phyloP scores from a whole-genome alignment of 768 basidiomycete genomes.

The Nidularia pulvinata region DNA sequence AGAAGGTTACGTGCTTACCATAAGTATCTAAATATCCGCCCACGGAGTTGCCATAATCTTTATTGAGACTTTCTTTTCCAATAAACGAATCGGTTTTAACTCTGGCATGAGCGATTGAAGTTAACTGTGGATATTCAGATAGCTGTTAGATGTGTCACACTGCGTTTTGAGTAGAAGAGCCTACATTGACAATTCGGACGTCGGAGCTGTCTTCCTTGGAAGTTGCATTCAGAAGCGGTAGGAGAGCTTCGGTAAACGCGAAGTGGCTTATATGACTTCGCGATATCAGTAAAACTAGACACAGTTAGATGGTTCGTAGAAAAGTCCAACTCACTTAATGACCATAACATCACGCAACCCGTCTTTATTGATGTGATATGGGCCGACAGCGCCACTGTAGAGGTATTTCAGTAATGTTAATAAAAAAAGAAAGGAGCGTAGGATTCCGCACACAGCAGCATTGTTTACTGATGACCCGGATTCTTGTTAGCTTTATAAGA shows the following conservation, averaged over 20 bases:
- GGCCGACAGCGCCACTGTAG: slow-evolving; percentile 7
- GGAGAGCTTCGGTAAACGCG: slow-evolving; percentile 50
- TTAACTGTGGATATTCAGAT: slow-evolving; percentile 17
- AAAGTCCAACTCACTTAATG: slow-evolving; percentile 8
- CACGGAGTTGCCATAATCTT: slow-evolving; percentile 19
- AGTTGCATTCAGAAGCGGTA: slow-evolving; percentile 52
- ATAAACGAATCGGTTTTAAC: slow-evolving; percentile 20
- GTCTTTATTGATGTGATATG: slow-evolving; percentile 7
- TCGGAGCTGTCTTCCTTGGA: slow-evolving; percentile 46
- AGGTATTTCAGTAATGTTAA: background rate
- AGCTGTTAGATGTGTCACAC: background rate
- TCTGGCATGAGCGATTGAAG: slow-evolving; percentile 21
- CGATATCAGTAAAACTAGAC: background rate
- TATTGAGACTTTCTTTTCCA: slow-evolving; percentile 30
- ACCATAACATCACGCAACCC: slow-evolving; percentile 11
- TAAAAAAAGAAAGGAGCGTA: background rate
- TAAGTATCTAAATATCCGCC: slow-evolving; percentile 22
- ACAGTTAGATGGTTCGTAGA: background rate
- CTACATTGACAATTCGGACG: slow-evolving; percentile 62
- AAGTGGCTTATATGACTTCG: slow-evolving; percentile 53
- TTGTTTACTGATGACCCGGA: slow-evolving; percentile 13
- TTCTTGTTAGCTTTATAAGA: background rate
- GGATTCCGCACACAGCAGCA: slow-evolving; percentile 10
- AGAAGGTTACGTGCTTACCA: slow-evolving; percentile 14
- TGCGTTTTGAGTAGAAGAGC: background rate